These are phyloP conservation scores for Fomitopsis palustris DNA, from an alignment of 1,284 basidiomycete genomes.

Conservation along the genomic window DNA sequence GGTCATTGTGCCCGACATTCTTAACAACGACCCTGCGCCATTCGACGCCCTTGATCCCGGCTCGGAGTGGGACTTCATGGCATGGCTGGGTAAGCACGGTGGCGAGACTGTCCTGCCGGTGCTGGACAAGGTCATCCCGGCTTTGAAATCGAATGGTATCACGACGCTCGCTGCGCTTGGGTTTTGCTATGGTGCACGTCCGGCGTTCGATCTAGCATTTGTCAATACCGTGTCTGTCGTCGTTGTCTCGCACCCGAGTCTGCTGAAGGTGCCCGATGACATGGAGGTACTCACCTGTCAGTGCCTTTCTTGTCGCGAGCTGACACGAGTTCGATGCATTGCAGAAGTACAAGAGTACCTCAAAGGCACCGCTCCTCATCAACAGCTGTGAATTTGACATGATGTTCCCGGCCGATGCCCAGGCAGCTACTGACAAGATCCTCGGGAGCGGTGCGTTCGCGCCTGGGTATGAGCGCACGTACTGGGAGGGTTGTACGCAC, in stretches of 20 bases:
- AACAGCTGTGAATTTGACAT: conserved; percentile 38
- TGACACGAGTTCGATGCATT: neutral
- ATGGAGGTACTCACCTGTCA: conserved; percentile 54
- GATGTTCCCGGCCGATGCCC: conserved; percentile 29
- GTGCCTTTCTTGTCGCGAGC: conserved; percentile 13
- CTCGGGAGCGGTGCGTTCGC: conserved; percentile 37
- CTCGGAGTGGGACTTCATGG: conserved; percentile 35
- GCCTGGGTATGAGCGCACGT: conserved; percentile 38
- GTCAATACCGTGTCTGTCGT: conserved; percentile 52
- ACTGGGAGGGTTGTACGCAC: conserved; percentile 44
- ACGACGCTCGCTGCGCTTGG: conserved; percentile 58
- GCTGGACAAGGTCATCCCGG: conserved; percentile 55
- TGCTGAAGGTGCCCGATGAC: conserved; percentile 59
- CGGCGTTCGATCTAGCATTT: conserved; percentile 61
- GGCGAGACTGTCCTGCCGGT: conserved; percentile 43
- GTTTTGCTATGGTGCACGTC: conserved; percentile 68
- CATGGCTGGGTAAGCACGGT: conserved; percentile 52
- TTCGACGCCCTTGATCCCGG: conserved; percentile 30
- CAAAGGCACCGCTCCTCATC: conserved; percentile 40
- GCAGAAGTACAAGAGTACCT: conserved; percentile 26
- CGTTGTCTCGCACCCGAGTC: conserved; percentile 66
- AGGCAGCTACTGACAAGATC: conserved; percentile 35
- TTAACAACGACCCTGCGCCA: conserved; percentile 56
- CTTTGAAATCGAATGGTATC: conserved; percentile 58
- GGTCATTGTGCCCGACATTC: conserved; percentile 55